Evolutionary conservation across 73 alveolate species (phyloP).

Genomic region (Stentor roeselii): DNA sequence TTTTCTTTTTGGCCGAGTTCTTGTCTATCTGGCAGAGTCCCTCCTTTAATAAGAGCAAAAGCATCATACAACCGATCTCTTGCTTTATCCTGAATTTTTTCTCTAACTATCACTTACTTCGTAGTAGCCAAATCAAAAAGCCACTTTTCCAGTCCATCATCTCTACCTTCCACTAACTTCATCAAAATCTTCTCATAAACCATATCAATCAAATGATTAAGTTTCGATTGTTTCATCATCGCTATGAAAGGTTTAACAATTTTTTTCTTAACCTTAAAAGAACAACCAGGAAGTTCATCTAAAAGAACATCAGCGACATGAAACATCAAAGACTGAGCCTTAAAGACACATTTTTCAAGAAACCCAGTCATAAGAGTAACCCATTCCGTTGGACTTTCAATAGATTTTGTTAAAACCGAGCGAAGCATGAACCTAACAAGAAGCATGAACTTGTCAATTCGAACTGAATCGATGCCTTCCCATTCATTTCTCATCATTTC

Average conservation of each 20-base stretch:
- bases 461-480: slow-evolving; percentile 1
- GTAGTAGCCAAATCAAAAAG: neutral
- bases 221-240: neutral
- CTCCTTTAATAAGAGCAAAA: neutral
- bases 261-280: too few relatives aligned
- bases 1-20: neutral
- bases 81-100: neutral
- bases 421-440: neutral
- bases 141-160: neutral
- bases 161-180: neutral
- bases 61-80: neutral
- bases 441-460: neutral
- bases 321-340: neutral
- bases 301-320: neutral
- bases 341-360: neutral
- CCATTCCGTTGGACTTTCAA: neutral
- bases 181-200: neutral
- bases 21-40: neutral
- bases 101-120: neutral
- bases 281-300: neutral
- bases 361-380: neutral
- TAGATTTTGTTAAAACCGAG: neutral
- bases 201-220: neutral
- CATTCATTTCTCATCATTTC: neutral
- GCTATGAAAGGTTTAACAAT: neutral